Evolutionary conservation across 805 yeast species (phyloP).

Genomic region (Barnettozyma californica): DNA sequence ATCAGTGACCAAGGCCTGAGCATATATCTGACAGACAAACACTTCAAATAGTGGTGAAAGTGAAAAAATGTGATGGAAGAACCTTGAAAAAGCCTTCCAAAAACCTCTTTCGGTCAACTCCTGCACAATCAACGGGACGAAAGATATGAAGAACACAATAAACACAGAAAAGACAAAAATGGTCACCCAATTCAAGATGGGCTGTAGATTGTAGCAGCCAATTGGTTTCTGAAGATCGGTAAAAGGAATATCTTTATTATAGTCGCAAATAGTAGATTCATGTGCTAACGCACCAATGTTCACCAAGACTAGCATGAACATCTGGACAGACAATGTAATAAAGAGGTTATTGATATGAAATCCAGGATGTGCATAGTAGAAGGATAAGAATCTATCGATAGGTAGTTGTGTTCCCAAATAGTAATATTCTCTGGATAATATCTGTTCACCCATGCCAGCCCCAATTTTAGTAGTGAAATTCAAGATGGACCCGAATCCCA

Average conservation of each 20-base stretch:
- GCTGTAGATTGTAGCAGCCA: slow-evolving; percentile 82
- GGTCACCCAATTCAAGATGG: slow-evolving; percentile 86
- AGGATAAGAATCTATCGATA: slow-evolving; percentile 82
- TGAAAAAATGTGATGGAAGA: slow-evolving; percentile 71
- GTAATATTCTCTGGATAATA: slow-evolving; percentile 86
- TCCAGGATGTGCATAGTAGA: slow-evolving; percentile 96
- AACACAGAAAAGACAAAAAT: slow-evolving; percentile 85
- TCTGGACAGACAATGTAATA: slow-evolving; percentile 79
- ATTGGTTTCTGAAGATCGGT: slow-evolving; percentile 70
- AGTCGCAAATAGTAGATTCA: slow-evolving; percentile 66
- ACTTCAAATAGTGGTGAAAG: slow-evolving; percentile 91
- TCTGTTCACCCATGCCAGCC: slow-evolving; percentile 98
- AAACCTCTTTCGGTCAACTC: slow-evolving; percentile 84
- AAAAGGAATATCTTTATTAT: slow-evolving; percentile 59
- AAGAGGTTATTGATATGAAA: slow-evolving; percentile 89
- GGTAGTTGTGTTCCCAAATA: slow-evolving; percentile 88
- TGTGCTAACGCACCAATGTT: slow-evolving; percentile 74
- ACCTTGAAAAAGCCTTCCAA: slow-evolving; percentile 65
- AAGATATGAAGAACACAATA: slow-evolving; percentile 89
- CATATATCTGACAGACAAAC: slow-evolving; percentile 89
- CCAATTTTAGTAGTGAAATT: slow-evolving; percentile 96
- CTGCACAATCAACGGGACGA: slow-evolving; percentile 81
- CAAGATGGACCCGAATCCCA: slow-evolving; percentile 87
- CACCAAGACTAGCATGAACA: slow-evolving; percentile 74
- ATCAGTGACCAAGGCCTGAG: slow-evolving; percentile 69